Evolutionary conservation across 495 filamentous ascomycete genomes (phyloP).

Genomic region (Trichoderma erinaceum): DNA sequence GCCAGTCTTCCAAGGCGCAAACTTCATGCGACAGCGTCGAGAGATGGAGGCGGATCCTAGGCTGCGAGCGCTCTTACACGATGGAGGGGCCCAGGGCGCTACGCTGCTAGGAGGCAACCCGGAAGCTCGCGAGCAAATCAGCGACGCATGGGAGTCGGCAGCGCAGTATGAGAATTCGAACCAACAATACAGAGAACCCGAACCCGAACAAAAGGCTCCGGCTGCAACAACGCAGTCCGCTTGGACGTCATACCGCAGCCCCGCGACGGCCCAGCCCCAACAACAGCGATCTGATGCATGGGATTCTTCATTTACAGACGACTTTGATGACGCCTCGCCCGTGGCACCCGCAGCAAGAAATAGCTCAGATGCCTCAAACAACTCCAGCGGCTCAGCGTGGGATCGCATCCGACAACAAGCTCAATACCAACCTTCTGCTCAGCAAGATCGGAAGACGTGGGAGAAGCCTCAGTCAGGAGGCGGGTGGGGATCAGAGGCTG

Average conservation of each 20-base stretch:
- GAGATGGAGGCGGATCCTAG: neutral
- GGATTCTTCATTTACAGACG: neutral
- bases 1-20: constrained; percentile 15
- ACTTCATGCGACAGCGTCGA: constrained; percentile 2
- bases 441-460: constrained; percentile 6
- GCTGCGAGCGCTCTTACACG: neutral
- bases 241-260: constrained; percentile 1
- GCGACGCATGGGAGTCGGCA: neutral
- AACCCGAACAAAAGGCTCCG: constrained; percentile 3
- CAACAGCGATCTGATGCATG: constrained; percentile 5
- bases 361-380: neutral
- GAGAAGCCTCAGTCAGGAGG: neutral
- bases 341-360: neutral
- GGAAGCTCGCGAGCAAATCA: constrained; percentile 5
- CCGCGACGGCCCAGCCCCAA: neutral
- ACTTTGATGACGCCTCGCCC: constrained; percentile 16
- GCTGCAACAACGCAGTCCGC: neutral
- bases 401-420: constrained; percentile 13
- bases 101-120: neutral
- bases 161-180: constrained; percentile 12
- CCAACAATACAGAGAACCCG: constrained; percentile 1
- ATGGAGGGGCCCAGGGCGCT: neutral
- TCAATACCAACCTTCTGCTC: neutral
- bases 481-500: neutral
- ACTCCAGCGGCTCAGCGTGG: constrained; percentile 13